Conservation (phyloP, 768 basidiomycete genomes). For the Suillus lakei region DNA sequence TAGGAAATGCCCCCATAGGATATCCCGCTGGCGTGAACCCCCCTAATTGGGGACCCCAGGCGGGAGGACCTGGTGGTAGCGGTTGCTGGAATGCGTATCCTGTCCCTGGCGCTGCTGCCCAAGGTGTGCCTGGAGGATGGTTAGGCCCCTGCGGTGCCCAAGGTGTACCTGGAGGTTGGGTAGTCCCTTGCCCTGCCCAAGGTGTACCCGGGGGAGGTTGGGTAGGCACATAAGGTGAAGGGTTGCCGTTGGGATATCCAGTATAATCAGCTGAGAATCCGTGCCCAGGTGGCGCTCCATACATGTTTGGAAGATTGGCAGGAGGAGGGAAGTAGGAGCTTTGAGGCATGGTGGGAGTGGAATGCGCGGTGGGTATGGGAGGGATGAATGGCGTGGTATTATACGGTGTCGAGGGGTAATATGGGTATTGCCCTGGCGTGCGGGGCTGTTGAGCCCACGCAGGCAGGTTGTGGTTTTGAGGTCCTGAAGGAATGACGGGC, state of each 20-base stretch:
- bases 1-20: slow-evolving; percentile 14
- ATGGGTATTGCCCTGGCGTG: slow-evolving; percentile 41
- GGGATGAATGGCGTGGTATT: slow-evolving; percentile 45
- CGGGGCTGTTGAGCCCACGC: slow-evolving; percentile 41
- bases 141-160: slow-evolving; percentile 18
- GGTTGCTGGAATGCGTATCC: slow-evolving; percentile 36
- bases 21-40: neutral
- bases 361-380: slow-evolving; percentile 30
- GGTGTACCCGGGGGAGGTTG: slow-evolving; percentile 25
- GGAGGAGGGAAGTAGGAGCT: slow-evolving; percentile 38
- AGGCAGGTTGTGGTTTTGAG: slow-evolving; percentile 30
- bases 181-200: slow-evolving; percentile 21
- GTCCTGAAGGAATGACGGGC: slow-evolving; percentile 38
- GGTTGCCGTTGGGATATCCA: slow-evolving; percentile 32
- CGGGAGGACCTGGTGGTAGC: slow-evolving; percentile 31
- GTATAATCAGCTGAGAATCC: slow-evolving; percentile 35
- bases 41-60: slow-evolving; percentile 23
- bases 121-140: slow-evolving; percentile 24
- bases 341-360: slow-evolving; percentile 32
- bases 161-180: slow-evolving; percentile 17
- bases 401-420: slow-evolving; percentile 44
- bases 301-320: slow-evolving; percentile 30
- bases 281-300: slow-evolving; percentile 15
- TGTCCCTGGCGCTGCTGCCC: slow-evolving; percentile 21
- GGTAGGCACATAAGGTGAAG: slow-evolving; percentile 31